Base-by-base conservation (phyloP, 495 filamentous ascomycete species). In the Chaetomium tenue region DNA sequence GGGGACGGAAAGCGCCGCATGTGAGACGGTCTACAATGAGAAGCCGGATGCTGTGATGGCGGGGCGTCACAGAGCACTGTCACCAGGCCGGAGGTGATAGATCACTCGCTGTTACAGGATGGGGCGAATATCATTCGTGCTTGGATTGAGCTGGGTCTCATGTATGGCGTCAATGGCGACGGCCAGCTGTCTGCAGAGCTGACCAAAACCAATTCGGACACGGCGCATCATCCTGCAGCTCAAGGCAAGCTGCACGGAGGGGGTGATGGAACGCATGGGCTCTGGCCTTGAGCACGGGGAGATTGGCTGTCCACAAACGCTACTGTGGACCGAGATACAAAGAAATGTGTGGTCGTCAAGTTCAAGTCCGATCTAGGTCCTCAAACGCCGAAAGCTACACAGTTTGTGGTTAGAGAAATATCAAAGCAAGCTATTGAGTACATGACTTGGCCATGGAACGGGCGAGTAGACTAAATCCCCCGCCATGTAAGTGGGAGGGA, bases 11-110 rank as follows among this genome's bases (percentile, higher is more conserved):
- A 46, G 53, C 61, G 42, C 42, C 61, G 28, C 61, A 58, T 63
- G 61, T 63, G 61, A 51, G 30, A 63, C 61, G 61, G 37, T 20
- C 13, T 23, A 40, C 59, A 52, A 52, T 53, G 59, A 52, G 47
- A 3, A 61, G 28, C 4, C 26, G 48, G 8, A 52, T 61, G 30
- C 52, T 63, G 58, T 66, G 59, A 62, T 52, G 59, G n/a, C 40
- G 56, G 57, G 4, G 25, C 42, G 40, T 58, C 15, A 61, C 44
- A 52, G 42, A 46, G 33, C n/a, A 33, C 56, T 33, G 57, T 61
- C 37, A 42, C 26, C 23, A n/a, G 11, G 26, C 28, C 13, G 37
- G 26, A 28, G 48, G 37, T 65, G 66, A 64, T 58, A 65, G 42
- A 64, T 68, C 57, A 64, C 42, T 28, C 54, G 30, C 33, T 23